phyloP scores from a whole-genome alignment of 2,329 filamentous ascomycete species.

The Madurella mycetomatis region DNA sequence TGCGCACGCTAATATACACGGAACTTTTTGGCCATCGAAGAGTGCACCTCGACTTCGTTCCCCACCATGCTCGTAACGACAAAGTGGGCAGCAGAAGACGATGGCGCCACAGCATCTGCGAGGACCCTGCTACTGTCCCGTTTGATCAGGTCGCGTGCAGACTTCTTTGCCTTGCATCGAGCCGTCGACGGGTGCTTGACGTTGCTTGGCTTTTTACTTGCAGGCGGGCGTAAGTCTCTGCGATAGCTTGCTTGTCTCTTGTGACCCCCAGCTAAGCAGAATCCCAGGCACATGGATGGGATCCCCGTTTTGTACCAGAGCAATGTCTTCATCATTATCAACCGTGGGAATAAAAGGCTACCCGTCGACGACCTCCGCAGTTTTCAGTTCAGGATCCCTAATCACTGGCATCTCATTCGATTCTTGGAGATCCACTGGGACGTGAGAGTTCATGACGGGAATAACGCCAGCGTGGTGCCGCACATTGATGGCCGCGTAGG shows the following conservation, averaged over 20 bases:
- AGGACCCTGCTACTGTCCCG: neutral
- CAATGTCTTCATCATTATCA: constrained; percentile 18
- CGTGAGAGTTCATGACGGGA: constrained; percentile 10
- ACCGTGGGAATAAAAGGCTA: constrained; percentile 2
- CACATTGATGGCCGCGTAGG: constrained; percentile 14
- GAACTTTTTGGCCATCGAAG: constrained; percentile 14
- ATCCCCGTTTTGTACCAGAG: constrained; percentile 15
- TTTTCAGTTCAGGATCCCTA: constrained; percentile 17
- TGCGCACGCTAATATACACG: constrained; percentile 13
- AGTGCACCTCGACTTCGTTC: constrained; percentile 17
- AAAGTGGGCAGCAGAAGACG: constrained; percentile 13
- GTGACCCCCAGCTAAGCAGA: neutral
- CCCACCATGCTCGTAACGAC: constrained; percentile 13
- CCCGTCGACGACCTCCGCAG: constrained; percentile 18
- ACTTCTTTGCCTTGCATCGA: constrained; percentile 8
- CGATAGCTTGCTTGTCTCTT: neutral
- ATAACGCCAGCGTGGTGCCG: constrained; percentile 13
- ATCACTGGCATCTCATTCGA: constrained; percentile 14
- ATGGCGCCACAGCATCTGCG: constrained; percentile 18
- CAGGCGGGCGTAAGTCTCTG: constrained; percentile 14
- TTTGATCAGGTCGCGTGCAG: constrained; percentile 4
- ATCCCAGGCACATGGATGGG: constrained; percentile 11
- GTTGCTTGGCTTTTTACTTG: constrained; percentile 17
- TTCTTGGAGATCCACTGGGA: constrained; percentile 19
- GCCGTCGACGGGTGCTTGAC: constrained; percentile 13